These are phyloP conservation scores for Nasturtium officinale DNA, from an alignment of 345 rosid genomes.

Conservation along the genomic window DNA sequence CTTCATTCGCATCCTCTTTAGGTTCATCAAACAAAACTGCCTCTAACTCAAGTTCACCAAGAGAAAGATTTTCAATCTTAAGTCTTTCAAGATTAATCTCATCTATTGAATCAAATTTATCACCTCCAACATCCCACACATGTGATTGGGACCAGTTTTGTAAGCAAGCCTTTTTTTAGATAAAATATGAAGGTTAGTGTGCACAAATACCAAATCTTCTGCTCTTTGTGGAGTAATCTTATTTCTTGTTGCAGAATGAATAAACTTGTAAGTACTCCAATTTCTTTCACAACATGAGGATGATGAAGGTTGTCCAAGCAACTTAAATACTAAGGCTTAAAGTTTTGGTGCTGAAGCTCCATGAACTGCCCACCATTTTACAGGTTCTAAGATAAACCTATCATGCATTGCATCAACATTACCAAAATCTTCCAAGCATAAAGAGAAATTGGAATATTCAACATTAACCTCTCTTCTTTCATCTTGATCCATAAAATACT, in stretches of 20 bases:
- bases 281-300: background rate
- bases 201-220: conserved; percentile 1
- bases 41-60: background rate
- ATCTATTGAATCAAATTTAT: background rate
- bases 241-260: background rate
- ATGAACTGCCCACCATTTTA: conserved; percentile 2
- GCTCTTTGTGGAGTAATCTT: background rate
- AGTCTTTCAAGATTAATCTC: background rate
- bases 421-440: conserved; percentile 6
- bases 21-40: background rate
- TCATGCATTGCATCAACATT: background rate
- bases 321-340: background rate
- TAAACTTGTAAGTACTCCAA: background rate
- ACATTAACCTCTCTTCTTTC: background rate
- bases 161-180: background rate
- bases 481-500: conserved; percentile 8
- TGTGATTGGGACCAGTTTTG: background rate
- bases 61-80: background rate
- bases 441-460: background rate
- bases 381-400: background rate
- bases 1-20: too few species aligned
- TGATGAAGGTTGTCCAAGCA: background rate
- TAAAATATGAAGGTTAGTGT: background rate
- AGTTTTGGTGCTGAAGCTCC: background rate
- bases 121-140: background rate